Percentiles rank a stretch among this genome's conserved stretches.
Conservation (phyloP, 768 basidiomycete species). For the Paxillus involutus region DNA sequence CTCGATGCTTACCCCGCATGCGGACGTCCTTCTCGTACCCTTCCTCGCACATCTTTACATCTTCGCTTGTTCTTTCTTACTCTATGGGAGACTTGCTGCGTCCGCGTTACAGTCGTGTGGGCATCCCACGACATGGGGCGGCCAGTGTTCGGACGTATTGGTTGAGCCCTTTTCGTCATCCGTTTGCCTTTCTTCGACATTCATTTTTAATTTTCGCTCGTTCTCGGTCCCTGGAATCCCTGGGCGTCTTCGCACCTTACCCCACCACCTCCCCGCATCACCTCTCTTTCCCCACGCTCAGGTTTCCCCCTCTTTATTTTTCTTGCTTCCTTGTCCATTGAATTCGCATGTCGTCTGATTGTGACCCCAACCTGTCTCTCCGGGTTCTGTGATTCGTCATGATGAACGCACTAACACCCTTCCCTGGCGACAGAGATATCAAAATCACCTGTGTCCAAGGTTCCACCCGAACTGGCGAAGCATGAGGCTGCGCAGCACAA, state of each 20-base stretch:
- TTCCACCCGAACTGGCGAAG: constrained; percentile 82
- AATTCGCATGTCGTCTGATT: not conserved
- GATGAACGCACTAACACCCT: constrained; percentile 16
- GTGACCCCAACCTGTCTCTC: not conserved
- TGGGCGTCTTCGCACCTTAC: not conserved
- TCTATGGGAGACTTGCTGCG: not conserved
- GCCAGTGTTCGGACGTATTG: not conserved
- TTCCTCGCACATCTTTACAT: not conserved
- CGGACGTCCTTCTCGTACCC: not conserved
- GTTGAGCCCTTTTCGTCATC: not conserved
- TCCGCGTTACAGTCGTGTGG: too few relatives aligned
- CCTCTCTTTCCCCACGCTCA: constrained; percentile 13
- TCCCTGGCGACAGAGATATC: constrained; percentile 65
- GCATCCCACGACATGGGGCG: not conserved
- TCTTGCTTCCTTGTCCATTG: not conserved
- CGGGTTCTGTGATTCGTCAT: not conserved
- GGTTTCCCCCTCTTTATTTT: not conserved
- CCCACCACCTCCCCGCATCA: constrained; percentile 11
- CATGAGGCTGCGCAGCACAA: constrained; percentile 92
- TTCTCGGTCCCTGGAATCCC: not conserved
- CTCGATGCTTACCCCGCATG: not conserved
- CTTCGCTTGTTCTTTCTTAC: not conserved
- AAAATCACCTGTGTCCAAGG: constrained; percentile 91
- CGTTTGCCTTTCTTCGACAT: not conserved
- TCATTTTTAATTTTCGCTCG: not conserved